A percentile compares a stretch with the other conserved stretches of the same genome.
These are phyloP conservation scores for Papilionanthe hybrid DNA, from an alignment of 116 monocot species.

Conservation along the genomic window DNA sequence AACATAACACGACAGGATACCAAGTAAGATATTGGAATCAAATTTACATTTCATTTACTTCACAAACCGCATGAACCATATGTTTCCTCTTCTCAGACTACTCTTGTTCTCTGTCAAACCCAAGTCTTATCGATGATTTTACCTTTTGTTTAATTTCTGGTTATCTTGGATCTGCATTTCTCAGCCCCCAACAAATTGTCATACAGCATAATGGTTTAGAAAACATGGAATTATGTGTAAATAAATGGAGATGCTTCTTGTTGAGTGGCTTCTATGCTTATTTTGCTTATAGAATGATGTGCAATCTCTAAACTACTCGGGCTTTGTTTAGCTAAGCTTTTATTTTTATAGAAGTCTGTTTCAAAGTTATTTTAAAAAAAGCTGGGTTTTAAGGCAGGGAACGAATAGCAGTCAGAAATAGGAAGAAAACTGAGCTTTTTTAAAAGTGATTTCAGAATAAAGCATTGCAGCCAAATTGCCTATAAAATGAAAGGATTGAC, in stretches of 20 bases:
- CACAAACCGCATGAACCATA: neutral
- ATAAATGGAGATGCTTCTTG: neutral
- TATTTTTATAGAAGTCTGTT: no score
- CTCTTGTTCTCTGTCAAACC: neutral
- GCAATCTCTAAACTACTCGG: neutral
- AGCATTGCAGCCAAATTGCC: no score
- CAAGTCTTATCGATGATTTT: neutral
- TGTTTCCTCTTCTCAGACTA: neutral
- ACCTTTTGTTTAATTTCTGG: neutral
- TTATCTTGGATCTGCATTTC: neutral
- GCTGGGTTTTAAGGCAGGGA: no score
- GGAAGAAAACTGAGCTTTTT: no score
- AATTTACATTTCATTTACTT: neutral
- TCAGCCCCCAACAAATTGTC: neutral
- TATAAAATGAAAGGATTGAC: no score
- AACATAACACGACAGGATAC: neutral
- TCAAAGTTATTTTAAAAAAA: no score
- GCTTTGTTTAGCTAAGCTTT: no score
- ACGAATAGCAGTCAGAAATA: no score
- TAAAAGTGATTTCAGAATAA: no score
- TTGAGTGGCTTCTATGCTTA: neutral
- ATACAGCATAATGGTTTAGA: neutral
- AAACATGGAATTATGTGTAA: neutral
- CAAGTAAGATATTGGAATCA: neutral
- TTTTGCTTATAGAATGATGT: neutral